A percentile compares a stretch with the other conserved stretches of the same genome.
phyloP scores from a whole-genome alignment of 2,329 filamentous ascomycete species.

The Ceratocystis variospora region DNA sequence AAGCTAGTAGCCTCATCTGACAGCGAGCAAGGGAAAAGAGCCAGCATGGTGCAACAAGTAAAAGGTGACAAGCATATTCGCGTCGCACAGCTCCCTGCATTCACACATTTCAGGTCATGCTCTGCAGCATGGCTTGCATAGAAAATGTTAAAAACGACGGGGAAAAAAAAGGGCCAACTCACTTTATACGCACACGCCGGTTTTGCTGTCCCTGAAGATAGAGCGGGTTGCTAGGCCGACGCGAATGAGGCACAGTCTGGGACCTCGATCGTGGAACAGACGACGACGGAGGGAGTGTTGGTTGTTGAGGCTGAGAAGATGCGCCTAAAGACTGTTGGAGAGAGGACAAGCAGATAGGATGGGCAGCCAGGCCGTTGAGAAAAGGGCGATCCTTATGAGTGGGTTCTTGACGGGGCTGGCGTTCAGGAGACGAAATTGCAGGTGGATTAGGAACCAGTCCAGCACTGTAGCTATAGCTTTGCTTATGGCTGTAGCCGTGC shows the following conservation, averaged over 20 bases:
- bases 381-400: conserved; percentile 3
- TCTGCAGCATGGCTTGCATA: neutral
- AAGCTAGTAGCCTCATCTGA: neutral
- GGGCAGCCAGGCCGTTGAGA: conserved; percentile 15
- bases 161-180: neutral
- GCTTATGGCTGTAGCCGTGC: neutral
- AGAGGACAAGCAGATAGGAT: conserved; percentile 8
- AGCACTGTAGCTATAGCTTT: neutral
- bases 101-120: neutral
- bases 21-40: neutral
- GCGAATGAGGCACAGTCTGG: neutral
- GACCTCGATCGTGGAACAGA: neutral
- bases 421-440: neutral
- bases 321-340: neutral
- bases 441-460: neutral
- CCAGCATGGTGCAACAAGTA: neutral
- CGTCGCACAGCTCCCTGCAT: neutral
- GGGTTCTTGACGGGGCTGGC: neutral
- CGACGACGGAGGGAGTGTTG: neutral
- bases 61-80: neutral
- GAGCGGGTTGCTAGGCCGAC: neutral
- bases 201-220: neutral
- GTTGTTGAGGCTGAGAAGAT: neutral
- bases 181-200: neutral
- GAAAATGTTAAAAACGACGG: neutral